These are phyloP conservation scores for Fusarium sp. DNA, from an alignment of 2,329 filamentous ascomycete species.

Conservation along the genomic window DNA sequence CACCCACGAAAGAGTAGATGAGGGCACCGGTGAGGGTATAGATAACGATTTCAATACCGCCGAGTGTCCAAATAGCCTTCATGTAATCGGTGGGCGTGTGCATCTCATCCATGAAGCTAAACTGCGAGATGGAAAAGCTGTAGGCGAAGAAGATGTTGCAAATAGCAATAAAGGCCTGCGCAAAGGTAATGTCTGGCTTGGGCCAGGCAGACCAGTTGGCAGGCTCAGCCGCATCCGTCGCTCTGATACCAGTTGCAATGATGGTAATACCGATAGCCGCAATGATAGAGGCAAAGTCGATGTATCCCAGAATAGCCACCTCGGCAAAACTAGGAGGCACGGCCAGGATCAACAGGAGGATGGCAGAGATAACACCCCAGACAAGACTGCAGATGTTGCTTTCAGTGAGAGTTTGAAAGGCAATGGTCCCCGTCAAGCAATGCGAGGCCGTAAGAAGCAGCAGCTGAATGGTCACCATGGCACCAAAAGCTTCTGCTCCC, in stretches of 20 bases:
- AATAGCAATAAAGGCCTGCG: slow-evolving; percentile 70
- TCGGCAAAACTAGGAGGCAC: slow-evolving; percentile 60
- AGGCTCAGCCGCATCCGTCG: slow-evolving; percentile 25
- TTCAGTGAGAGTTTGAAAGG: slow-evolving; percentile 73
- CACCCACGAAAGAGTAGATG: slow-evolving; percentile 77
- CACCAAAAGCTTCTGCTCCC: slow-evolving; percentile 71
- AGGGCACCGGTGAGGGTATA: slow-evolving; percentile 75
- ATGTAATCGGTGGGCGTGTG: slow-evolving; percentile 58
- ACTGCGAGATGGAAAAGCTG: slow-evolving; percentile 63
- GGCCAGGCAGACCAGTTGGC: slow-evolving; percentile 58
- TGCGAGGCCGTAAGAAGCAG: slow-evolving; percentile 78
- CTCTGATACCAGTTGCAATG: slow-evolving; percentile 69
- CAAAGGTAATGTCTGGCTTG: slow-evolving; percentile 59
- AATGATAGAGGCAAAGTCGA: slow-evolving; percentile 53
- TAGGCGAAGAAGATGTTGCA: slow-evolving; percentile 79
- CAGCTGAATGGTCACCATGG: slow-evolving; percentile 71
- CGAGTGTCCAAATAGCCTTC: slow-evolving; percentile 71
- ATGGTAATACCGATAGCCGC: slow-evolving; percentile 74
- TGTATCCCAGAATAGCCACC: slow-evolving; percentile 46
- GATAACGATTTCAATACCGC: slow-evolving; percentile 71
- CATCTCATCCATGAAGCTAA: slow-evolving; percentile 64
- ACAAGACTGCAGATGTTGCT: slow-evolving; percentile 61
- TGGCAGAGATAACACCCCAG: slow-evolving; percentile 58
- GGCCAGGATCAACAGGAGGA: slow-evolving; percentile 58
- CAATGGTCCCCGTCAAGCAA: slow-evolving; percentile 75